These are phyloP conservation scores for Peribolospora kevripleyi DNA, from an alignment of 768 basidiomycete species.

Conservation along the genomic window DNA sequence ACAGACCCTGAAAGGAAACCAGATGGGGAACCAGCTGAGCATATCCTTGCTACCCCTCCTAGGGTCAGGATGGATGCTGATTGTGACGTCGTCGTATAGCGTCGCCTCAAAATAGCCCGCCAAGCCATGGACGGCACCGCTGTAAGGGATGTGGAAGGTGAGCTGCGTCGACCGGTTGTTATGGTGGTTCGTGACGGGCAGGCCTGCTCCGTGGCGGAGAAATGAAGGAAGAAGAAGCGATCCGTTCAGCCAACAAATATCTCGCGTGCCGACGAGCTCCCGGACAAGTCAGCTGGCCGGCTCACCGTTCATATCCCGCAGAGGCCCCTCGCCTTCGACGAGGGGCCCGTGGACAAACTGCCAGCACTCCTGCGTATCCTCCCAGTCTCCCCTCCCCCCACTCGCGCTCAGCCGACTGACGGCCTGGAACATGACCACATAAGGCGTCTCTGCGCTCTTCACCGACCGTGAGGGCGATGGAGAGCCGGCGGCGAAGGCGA, in stretches of 20 bases:
- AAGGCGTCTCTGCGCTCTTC: slow-evolving; percentile 73
- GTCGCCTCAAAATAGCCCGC: slow-evolving; percentile 95
- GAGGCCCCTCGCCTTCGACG: slow-evolving; percentile 26
- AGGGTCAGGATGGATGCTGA: slow-evolving; percentile 62
- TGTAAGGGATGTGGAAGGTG: slow-evolving; percentile 79
- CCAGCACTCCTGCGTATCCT: slow-evolving; percentile 73
- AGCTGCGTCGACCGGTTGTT: slow-evolving; percentile 69
- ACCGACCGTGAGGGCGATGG: slow-evolving; percentile 6
- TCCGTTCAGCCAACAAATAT: too few relatives aligned
- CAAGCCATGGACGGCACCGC: slow-evolving; percentile 74
- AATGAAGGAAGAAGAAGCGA: not conserved
- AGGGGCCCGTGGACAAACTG: slow-evolving; percentile 80
- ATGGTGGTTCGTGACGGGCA: slow-evolving; percentile 86
- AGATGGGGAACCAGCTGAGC: slow-evolving; percentile 97
- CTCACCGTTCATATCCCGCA: not conserved
- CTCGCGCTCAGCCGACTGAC: slow-evolving; percentile 68
- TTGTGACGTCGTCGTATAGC: slow-evolving; percentile 64
- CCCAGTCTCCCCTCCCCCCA: slow-evolving; percentile 26
- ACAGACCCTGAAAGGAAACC: slow-evolving; percentile 72
- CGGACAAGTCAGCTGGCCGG: not conserved
- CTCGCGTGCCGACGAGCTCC: too few relatives aligned
- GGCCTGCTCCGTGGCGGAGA: slow-evolving; percentile 26
- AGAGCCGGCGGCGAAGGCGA: slow-evolving; percentile 33
- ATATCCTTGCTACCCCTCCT: slow-evolving; percentile 69
- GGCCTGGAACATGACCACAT: slow-evolving; percentile 95